Conservation (phyloP, 2,329 filamentous ascomycete genomes). For the Cladophialophora bantiana region DNA sequence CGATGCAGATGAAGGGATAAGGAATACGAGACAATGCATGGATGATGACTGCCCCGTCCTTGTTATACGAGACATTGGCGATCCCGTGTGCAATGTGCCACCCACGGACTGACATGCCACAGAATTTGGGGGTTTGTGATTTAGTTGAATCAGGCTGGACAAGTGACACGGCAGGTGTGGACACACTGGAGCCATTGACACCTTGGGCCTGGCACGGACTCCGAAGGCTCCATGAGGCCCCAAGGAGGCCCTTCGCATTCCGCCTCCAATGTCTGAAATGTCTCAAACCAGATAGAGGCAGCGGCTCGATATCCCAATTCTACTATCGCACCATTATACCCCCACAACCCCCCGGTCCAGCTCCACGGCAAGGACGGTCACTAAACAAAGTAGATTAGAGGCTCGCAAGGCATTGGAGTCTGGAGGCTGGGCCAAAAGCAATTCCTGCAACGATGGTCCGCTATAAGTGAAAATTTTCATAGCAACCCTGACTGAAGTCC, state of each 20-base stretch:
- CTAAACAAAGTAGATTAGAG: slow-evolving; percentile 3
- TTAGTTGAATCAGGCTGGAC: neutral
- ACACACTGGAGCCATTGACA: neutral
- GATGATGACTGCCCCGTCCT: neutral
- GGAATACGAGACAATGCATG: neutral
- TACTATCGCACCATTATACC: neutral
- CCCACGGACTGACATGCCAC: slow-evolving; percentile 3
- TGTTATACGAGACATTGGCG: neutral
- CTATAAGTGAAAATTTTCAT: neutral
- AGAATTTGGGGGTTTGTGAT: slow-evolving; percentile 8
- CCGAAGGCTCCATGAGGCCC: neutral
- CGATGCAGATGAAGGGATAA: neutral
- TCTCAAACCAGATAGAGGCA: neutral
- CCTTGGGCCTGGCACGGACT: slow-evolving; percentile 3
- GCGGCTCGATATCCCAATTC: slow-evolving; percentile 12
- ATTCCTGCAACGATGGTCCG: neutral
- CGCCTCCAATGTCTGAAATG: neutral
- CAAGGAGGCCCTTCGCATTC: neutral
- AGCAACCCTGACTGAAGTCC: neutral
- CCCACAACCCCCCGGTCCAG: neutral
- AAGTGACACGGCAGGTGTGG: slow-evolving; percentile 14
- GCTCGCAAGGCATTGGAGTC: neutral
- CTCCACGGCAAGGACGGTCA: neutral
- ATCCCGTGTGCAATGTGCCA: neutral
- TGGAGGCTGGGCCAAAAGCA: slow-evolving; percentile 1